Percentiles rank a stretch among this genome's conserved stretches.
These are phyloP conservation scores for Plantago major DNA, from an alignment of 257 asterid genomes.

Conservation along the genomic window DNA sequence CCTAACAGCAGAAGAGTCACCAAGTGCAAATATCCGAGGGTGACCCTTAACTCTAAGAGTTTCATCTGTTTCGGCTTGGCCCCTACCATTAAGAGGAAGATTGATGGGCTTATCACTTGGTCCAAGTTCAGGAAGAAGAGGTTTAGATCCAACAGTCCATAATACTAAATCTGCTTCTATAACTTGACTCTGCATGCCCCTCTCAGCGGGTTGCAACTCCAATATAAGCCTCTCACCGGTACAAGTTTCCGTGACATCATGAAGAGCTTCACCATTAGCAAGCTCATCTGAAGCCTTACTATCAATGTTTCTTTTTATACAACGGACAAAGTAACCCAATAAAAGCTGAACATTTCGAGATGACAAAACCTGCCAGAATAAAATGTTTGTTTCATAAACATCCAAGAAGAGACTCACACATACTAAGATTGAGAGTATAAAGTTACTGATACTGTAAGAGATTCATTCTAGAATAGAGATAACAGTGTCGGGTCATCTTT, in stretches of 20 bases:
- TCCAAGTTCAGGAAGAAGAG: constrained; percentile 62
- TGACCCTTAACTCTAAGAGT: constrained; percentile 93
- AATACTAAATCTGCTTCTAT: constrained; percentile 75
- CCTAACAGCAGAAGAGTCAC: constrained; percentile 85
- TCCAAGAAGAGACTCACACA: background rate
- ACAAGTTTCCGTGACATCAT: too few species aligned
- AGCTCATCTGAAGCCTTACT: constrained; percentile 26
- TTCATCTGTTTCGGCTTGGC: constrained; percentile 98
- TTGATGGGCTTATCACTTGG: constrained; percentile 36
- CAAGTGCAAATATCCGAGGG: constrained; percentile 89
- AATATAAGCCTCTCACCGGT: constrained; percentile 35
- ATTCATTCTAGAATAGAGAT: background rate
- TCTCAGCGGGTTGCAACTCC: constrained; percentile 87
- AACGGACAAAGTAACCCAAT: constrained; percentile 75
- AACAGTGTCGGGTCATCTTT: background rate
- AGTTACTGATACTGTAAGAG: constrained; percentile 6
- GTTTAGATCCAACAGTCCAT: constrained; percentile 92
- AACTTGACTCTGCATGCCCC: constrained; percentile 44
- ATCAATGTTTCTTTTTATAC: constrained; percentile 45
- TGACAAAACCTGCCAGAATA: constrained; percentile 65
- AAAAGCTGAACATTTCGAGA: constrained; percentile 82
- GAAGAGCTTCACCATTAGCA: constrained; percentile 22
- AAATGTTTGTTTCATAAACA: constrained; percentile 12
- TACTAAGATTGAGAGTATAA: constrained; percentile 6
- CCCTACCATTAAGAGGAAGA: constrained; percentile 81